Evolutionary conservation across 768 basidiomycete species (phyloP).

Genomic region (Clitopilus passeckerianus): DNA sequence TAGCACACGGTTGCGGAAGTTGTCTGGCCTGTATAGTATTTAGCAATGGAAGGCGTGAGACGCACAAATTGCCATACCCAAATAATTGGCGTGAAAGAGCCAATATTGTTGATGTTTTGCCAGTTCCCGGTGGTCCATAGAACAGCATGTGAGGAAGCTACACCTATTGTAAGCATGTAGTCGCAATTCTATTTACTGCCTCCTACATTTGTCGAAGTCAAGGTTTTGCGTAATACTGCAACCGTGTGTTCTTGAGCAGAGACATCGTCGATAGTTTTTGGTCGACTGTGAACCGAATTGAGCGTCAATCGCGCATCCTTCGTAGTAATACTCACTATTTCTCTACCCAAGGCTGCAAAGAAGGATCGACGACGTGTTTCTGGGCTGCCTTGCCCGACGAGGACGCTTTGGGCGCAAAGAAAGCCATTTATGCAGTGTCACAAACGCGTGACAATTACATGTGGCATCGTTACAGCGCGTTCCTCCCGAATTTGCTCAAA

Average conservation of each 20-base stretch:
- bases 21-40: conserved; percentile 68
- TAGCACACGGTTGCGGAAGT: conserved; percentile 88
- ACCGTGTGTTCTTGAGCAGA: conserved; percentile 97
- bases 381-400: conserved; percentile 29
- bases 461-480: conserved; percentile 35
- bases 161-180: background rate
- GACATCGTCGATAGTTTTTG: conserved; percentile 96
- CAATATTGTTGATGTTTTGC: conserved; percentile 97
- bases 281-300: conserved; percentile 54
- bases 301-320: background rate
- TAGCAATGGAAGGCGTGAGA: background rate
- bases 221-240: conserved; percentile 83
- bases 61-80: conserved; percentile 49
- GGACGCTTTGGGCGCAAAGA: conserved; percentile 51
- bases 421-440: conserved; percentile 44
- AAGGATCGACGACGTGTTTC: conserved; percentile 48
- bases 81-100: conserved; percentile 92
- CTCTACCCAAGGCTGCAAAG: conserved; percentile 93
- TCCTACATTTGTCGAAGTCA: conserved; percentile 86
- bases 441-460: conserved; percentile 38
- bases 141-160: conserved; percentile 99
- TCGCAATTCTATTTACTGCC: background rate
- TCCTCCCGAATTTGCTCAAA: conserved; percentile 14
- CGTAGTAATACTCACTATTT: conserved; percentile 74
- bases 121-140: conserved; percentile 98